Evolutionary conservation across 345 rosid genomes (phyloP), one percentile per base, ranked within the genome.

Genomic region (Cardiospermum halicacabum): DNA sequence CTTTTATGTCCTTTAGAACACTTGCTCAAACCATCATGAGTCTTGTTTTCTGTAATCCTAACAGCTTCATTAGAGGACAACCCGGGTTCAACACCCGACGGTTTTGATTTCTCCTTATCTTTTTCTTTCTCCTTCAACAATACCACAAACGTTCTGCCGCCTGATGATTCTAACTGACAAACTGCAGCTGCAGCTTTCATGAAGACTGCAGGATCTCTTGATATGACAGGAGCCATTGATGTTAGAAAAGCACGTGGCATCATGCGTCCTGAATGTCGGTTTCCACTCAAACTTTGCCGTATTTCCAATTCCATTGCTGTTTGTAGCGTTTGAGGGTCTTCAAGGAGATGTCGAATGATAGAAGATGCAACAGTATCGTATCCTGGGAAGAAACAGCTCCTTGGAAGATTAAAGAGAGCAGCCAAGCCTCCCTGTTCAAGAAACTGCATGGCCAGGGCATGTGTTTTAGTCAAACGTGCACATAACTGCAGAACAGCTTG

Each of bases 251-350:
- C 70, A 63, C 82, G 73, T 2, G 96, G 75, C 39, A 79, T 75
- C 36, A 87, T 77, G 65, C 85, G 90, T 22, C 96, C 98, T 34
- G 83, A 79, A 71, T 84, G 87, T 73, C 94, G 67, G 70, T 77
- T 85, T 68, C 85, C 86, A 82, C 81, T 82, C 71, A 93, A 78
- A 60, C 82, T 80, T 81, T 89, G 96, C 21, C 86, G 76, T 69
- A 93, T 90, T 78, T 93, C 98, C 81, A 88, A 80, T 69, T 93
- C 98, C 97, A 93, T 93, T 5, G 98, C 97, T 50, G 83, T 80
- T 85, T 93, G 98, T 74, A 93, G 82, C 28, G 96, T 93, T 72
- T 86, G 98, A 64, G 98, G 94, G 77, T 93, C 98, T 80, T 93
- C 98, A 65, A 93, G 84, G 51, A 93, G 96, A 82, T 93, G 98